phyloP scores from a whole-genome alignment of 306 rosid species.

The Fagus sylvatica region DNA sequence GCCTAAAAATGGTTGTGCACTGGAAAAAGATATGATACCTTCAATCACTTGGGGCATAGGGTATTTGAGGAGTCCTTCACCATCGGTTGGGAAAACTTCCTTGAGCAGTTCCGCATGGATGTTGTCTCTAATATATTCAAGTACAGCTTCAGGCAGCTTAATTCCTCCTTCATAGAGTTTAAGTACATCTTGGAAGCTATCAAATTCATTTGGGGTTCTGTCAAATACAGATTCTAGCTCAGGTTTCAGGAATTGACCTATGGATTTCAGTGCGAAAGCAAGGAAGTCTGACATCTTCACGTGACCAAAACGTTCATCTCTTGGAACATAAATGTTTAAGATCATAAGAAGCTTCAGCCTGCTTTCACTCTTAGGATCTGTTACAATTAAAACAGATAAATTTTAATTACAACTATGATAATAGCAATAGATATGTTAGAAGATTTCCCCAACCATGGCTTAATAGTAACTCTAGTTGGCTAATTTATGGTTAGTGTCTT shows the following conservation, averaged over 20 bases:
- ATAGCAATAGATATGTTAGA: neutral
- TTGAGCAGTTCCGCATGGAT: slow-evolving; percentile 62
- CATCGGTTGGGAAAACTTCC: slow-evolving; percentile 69
- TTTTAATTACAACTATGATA: neutral
- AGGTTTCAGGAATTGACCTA: slow-evolving; percentile 61
- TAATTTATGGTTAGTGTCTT: no score
- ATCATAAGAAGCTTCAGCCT: slow-evolving; percentile 46
- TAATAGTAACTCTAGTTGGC: no score
- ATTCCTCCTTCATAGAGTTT: slow-evolving; percentile 77
- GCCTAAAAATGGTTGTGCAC: no score
- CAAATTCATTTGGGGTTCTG: slow-evolving; percentile 59
- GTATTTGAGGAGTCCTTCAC: slow-evolving; percentile 53
- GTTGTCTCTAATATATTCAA: slow-evolving; percentile 44
- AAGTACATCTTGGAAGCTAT: slow-evolving; percentile 55
- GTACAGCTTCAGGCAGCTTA: slow-evolving; percentile 48
- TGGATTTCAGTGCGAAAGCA: slow-evolving; percentile 61
- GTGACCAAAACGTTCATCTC: slow-evolving; percentile 79
- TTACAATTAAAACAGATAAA: neutral
- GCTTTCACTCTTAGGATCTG: slow-evolving; percentile 64
- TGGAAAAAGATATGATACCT: slow-evolving; percentile 39
- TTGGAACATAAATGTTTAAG: slow-evolving; percentile 74
- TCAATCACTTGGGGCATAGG: slow-evolving; percentile 77
- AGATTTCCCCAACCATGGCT: no score
- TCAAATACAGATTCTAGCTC: slow-evolving; percentile 55
- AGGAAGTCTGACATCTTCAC: slow-evolving; percentile 76